A percentile compares a stretch with the other conserved stretches of the same genome.
Evolutionary conservation across 805 yeast species (phyloP).

Genomic region (Pichia thaimueangensis): DNA sequence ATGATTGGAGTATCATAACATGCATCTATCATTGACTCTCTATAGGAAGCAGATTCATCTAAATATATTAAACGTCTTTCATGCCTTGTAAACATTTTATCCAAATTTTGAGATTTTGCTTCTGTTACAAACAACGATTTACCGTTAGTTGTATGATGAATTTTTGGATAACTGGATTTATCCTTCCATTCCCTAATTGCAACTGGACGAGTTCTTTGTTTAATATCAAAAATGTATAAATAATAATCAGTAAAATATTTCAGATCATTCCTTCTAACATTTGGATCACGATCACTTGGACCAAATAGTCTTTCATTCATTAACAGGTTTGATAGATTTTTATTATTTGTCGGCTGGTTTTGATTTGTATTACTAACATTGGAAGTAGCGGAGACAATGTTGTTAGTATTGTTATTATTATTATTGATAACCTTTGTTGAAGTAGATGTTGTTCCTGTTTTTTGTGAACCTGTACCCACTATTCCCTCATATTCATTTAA

Average conservation of each 20-base stretch:
- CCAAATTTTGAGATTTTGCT: conserved; percentile 20
- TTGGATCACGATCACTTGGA: conserved; percentile 82
- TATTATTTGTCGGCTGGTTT: conserved; percentile 6
- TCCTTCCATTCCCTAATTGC: conserved; percentile 72
- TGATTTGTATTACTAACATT: background rate
- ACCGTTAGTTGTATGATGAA: conserved; percentile 61
- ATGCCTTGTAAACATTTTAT: conserved; percentile 20
- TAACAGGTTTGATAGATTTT: conserved; percentile 51
- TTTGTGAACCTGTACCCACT: background rate
- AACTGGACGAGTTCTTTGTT: conserved; percentile 73
- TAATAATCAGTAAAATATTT: conserved; percentile 73
- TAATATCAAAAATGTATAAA: conserved; percentile 72
- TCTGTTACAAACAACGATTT: conserved; percentile 79
- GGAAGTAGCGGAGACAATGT: conserved; percentile 7
- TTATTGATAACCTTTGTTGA: background rate
- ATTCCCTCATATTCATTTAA: background rate
- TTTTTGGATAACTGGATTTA: conserved; percentile 47
- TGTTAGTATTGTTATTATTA: conserved; percentile 13
- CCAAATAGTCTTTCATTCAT: conserved; percentile 83
- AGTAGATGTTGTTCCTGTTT: background rate
- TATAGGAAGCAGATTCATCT: conserved; percentile 28
- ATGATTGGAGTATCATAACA: conserved; percentile 15
- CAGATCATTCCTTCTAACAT: conserved; percentile 76
- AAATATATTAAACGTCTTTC: conserved; percentile 27
- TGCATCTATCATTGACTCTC: conserved; percentile 25